Conservation (phyloP, 306 rosid genomes). For the Dalbergia cultrata region DNA sequence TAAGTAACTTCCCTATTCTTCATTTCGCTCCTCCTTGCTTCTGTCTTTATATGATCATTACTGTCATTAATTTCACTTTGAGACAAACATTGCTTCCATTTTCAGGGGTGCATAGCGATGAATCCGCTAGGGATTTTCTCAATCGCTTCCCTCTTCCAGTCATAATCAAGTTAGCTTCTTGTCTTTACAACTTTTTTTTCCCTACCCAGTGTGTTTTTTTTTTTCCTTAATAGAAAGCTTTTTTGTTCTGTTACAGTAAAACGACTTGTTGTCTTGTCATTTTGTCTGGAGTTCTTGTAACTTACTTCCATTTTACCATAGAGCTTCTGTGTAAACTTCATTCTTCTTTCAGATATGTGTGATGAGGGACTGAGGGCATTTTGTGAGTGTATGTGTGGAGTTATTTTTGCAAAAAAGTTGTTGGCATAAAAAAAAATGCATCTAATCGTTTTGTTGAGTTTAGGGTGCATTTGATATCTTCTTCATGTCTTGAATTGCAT, state of each 20-base stretch:
- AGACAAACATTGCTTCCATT: slow-evolving; percentile 28
- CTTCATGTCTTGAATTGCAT: slow-evolving; percentile 30
- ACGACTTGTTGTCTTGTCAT: too few relatives aligned
- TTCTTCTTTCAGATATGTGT: too few relatives aligned
- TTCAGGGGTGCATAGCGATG: slow-evolving; percentile 79
- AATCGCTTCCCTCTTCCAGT: slow-evolving; percentile 81
- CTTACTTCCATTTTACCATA: too few relatives aligned
- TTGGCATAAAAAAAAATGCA: not conserved
- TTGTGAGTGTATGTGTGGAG: not conserved
- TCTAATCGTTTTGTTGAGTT: not conserved
- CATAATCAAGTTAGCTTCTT: slow-evolving; percentile 62
- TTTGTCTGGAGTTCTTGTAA: too few relatives aligned
- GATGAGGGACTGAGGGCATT: not conserved
- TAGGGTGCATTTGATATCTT: not conserved
- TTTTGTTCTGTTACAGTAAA: not conserved
- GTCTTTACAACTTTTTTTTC: not conserved
- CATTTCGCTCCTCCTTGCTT: not conserved
- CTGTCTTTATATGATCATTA: not conserved
- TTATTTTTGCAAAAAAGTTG: not conserved
- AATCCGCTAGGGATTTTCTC: slow-evolving; percentile 70
- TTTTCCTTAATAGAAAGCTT: not conserved
- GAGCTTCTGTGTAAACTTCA: too few relatives aligned
- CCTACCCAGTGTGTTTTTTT: not conserved
- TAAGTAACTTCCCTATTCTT: slow-evolving; percentile 46
- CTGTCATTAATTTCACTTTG: not conserved